These are phyloP conservation scores for Starmerella powellii DNA, from an alignment of 805 yeast genomes.

Conservation along the genomic window DNA sequence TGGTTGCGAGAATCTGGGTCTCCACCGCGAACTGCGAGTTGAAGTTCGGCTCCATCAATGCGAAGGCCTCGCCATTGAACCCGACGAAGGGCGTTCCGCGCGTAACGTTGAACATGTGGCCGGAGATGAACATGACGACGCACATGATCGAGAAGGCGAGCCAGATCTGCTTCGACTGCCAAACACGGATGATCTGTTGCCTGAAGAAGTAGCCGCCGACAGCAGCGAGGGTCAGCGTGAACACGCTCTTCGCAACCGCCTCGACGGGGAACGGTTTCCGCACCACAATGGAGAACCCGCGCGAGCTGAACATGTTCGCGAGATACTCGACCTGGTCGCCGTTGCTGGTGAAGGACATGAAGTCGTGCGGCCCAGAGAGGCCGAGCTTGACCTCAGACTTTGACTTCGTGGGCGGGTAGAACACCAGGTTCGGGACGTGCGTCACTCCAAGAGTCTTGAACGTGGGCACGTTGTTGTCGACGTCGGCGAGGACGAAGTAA, in stretches of 20 bases:
- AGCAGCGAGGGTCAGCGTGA: slow-evolving; percentile 10
- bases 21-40: slow-evolving; percentile 75
- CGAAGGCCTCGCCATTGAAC: slow-evolving; percentile 33
- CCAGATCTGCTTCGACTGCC: slow-evolving; percentile 56
- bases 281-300: slow-evolving; percentile 25
- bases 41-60: slow-evolving; percentile 53
- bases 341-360: slow-evolving; percentile 23
- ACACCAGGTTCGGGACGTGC: slow-evolving; percentile 66
- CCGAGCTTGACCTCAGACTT: slow-evolving; percentile 27
- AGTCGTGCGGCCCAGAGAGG: slow-evolving; percentile 22
- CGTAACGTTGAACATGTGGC: slow-evolving; percentile 88
- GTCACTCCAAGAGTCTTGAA: slow-evolving; percentile 46
- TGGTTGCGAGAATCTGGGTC: slow-evolving; percentile 68
- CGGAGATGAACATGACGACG: slow-evolving; percentile 63
- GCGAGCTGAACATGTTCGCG: slow-evolving; percentile 12
- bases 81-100: slow-evolving; percentile 52
- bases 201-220: slow-evolving; percentile 19
- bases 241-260: slow-evolving; percentile 14
- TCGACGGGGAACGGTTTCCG: slow-evolving; percentile 28
- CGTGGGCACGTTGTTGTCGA: slow-evolving; percentile 41
- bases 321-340: slow-evolving; percentile 24
- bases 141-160: slow-evolving; percentile 50
- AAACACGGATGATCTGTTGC: slow-evolving; percentile 31
- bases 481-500: slow-evolving; percentile 66
- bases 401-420: slow-evolving; percentile 42